Conservation (phyloP, 306 rosid species). For the Urtica urens region DNA sequence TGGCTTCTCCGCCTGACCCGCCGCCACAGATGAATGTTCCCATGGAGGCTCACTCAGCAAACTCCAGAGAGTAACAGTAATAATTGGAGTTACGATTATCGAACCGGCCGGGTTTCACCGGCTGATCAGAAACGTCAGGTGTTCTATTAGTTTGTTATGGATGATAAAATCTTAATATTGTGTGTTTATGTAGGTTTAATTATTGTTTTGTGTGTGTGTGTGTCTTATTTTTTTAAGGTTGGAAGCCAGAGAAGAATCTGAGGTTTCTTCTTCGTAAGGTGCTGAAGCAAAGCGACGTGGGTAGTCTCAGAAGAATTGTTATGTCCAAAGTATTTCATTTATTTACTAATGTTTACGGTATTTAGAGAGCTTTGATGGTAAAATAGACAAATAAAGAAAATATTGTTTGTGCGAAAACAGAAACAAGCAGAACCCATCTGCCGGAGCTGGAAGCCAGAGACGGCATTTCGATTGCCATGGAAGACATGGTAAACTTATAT, state of each 20-base stretch:
- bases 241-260: slow-evolving; percentile 93
- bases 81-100: too few species aligned
- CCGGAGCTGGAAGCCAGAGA: slow-evolving; percentile 92
- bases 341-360: too few species aligned
- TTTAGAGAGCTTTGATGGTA: too few species aligned
- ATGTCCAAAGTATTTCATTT: slow-evolving; percentile 92
- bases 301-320: slow-evolving; percentile 85
- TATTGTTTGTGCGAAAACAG: too few species aligned
- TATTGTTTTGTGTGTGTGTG: not conserved
- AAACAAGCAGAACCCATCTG: slow-evolving; percentile 94
- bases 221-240: too few species aligned
- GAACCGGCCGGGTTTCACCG: too few species aligned
- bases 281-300: slow-evolving; percentile 98
- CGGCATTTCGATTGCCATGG: slow-evolving; percentile 85
- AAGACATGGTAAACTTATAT: slow-evolving; percentile 88
- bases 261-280: slow-evolving; percentile 85
- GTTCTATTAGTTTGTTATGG: too few species aligned
- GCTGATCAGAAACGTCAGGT: slow-evolving; percentile 1
- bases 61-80: not conserved
- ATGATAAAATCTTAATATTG: too few species aligned
- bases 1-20: not conserved
- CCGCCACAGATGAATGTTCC: not conserved
- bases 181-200: not conserved
- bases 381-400: too few species aligned
- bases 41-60: not conserved